These are phyloP conservation scores for Eucalyptus sideroxylon DNA, from an alignment of 345 rosid species.

Conservation along the genomic window DNA sequence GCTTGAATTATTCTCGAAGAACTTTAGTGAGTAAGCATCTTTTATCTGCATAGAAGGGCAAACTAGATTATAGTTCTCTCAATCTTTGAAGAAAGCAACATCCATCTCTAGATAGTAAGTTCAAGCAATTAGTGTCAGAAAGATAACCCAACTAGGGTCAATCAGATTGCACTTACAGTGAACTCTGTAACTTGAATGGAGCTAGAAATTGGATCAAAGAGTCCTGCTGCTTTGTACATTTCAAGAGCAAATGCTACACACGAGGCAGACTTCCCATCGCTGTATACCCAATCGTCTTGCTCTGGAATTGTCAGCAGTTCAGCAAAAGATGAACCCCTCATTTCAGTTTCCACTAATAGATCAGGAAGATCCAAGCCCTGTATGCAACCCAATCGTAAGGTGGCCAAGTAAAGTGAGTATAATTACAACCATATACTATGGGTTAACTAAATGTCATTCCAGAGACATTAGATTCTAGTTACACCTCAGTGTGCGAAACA, in stretches of 20 bases:
- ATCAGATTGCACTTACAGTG: constrained; percentile 42
- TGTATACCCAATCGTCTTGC: constrained; percentile 85
- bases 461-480: not conserved
- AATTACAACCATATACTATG: not conserved
- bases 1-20: constrained; percentile 71
- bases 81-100: not conserved
- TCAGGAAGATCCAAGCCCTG: constrained; percentile 85
- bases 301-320: constrained; percentile 91
- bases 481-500: not conserved
- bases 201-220: constrained; percentile 54
- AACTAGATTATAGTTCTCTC: not conserved
- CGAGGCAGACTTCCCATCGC: constrained; percentile 90
- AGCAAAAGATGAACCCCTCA: constrained; percentile 79
- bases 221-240: constrained; percentile 94
- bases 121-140: not conserved
- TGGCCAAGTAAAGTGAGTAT: not conserved
- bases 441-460: not conserved
- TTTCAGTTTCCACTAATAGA: constrained; percentile 74
- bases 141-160: not conserved
- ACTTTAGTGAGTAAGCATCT: constrained; percentile 77
- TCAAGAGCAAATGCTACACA: constrained; percentile 90
- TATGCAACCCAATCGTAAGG: not conserved
- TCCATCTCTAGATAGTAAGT: not conserved
- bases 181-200: constrained; percentile 90
- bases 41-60: constrained; percentile 1